Conservation (phyloP, 345 rosid genomes). For the Barbarea vulgaris region DNA sequence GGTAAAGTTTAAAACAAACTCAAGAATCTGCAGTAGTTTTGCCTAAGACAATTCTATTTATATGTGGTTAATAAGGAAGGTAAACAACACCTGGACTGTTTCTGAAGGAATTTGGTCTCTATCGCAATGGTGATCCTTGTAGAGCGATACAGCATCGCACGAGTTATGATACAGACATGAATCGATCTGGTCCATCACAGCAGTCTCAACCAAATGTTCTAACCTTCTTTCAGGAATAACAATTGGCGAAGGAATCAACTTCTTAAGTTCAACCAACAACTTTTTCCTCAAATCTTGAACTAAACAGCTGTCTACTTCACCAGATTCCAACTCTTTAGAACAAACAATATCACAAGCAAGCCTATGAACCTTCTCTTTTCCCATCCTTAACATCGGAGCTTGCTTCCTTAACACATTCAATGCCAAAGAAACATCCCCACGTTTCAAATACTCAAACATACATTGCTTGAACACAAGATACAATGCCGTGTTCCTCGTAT, state of each 20-base stretch:
- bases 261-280: constrained; percentile 59
- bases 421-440: constrained; percentile 63
- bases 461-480: constrained; percentile 71
- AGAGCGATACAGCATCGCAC: constrained; percentile 58
- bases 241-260: constrained; percentile 63
- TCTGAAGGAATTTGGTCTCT: constrained; percentile 82
- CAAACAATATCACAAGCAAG: constrained; percentile 60
- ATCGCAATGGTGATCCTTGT: constrained; percentile 69
- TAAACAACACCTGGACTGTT: constrained; percentile 69
- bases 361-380: constrained; percentile 58
- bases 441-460: constrained; percentile 59
- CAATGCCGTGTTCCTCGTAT: constrained; percentile 54
- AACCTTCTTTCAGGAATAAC: constrained; percentile 65
- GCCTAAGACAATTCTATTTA: not conserved
- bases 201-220: constrained; percentile 73
- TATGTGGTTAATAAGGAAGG: not conserved
- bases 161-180: constrained; percentile 74
- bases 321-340: constrained; percentile 49
- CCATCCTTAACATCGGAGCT: constrained; percentile 52
- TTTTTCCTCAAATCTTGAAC: constrained; percentile 51
- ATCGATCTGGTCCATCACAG: constrained; percentile 63
- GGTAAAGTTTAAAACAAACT: not conserved
- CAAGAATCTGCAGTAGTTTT: constrained; percentile 3
- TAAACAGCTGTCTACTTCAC: constrained; percentile 40
- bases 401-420: constrained; percentile 56